phyloP scores from a whole-genome alignment of 2,329 filamentous ascomycete species.

The Pseudogymnoascus sp. region DNA sequence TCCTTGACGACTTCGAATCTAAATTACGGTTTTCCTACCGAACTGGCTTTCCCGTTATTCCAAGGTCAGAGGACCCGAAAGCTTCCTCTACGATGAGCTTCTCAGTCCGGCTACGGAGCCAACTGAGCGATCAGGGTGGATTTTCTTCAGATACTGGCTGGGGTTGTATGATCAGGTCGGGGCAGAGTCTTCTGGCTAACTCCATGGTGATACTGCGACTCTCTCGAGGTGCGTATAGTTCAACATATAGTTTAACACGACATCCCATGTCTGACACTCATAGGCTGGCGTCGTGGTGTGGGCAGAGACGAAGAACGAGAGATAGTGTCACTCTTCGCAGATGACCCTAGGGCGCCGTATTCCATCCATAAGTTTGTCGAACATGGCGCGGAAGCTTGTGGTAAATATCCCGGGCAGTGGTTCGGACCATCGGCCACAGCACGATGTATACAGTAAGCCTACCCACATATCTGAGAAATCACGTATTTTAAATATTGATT shows the following conservation, averaged over 20 bases:
- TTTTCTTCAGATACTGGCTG: slow-evolving; percentile 94
- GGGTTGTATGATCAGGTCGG: slow-evolving; percentile 98
- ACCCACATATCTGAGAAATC: background rate
- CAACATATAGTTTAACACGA: background rate
- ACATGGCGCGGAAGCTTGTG: slow-evolving; percentile 78
- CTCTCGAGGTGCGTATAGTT: slow-evolving; percentile 59
- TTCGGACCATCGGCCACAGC: slow-evolving; percentile 97
- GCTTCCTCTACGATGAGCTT: slow-evolving; percentile 69
- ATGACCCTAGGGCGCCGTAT: slow-evolving; percentile 78
- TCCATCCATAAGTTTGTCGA: slow-evolving; percentile 92
- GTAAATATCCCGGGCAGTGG: slow-evolving; percentile 95
- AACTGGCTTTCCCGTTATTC: slow-evolving; percentile 75
- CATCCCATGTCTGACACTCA: slow-evolving; percentile 20
- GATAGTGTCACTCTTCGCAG: slow-evolving; percentile 77
- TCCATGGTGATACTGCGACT: slow-evolving; percentile 64
- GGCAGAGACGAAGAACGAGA: slow-evolving; percentile 54
- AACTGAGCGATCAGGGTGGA: slow-evolving; percentile 68
- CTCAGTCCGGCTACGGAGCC: slow-evolving; percentile 73
- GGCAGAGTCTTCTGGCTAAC: slow-evolving; percentile 88
- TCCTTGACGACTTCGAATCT: slow-evolving; percentile 89
- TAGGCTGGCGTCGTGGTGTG: slow-evolving; percentile 68
- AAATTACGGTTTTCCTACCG: slow-evolving; percentile 95
- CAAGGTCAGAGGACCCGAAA: slow-evolving; percentile 67
- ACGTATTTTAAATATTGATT: slow-evolving; percentile 16
- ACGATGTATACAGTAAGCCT: slow-evolving; percentile 77